A percentile compares a stretch with the other conserved stretches of the same genome.
Conservation (phyloP, 1,284 basidiomycete species). For the Leccinum colubrinum region DNA sequence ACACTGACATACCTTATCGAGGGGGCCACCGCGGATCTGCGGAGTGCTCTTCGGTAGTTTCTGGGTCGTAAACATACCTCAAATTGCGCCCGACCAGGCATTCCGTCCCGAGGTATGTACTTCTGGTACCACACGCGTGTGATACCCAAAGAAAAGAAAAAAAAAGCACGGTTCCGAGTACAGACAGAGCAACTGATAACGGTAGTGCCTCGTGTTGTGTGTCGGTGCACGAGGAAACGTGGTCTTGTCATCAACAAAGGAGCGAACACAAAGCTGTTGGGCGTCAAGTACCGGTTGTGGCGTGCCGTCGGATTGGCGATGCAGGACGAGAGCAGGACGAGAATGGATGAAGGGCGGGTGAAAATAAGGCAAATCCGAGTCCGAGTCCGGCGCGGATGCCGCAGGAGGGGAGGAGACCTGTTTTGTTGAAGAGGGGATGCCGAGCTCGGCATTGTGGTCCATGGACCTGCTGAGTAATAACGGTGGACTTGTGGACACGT, state of each 20-base stretch:
- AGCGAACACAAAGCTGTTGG: not conserved
- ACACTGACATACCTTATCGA: slow-evolving; percentile 23
- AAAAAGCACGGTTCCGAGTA: slow-evolving; percentile 16
- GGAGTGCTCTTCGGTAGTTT: slow-evolving; percentile 7
- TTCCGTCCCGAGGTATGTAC: slow-evolving; percentile 16
- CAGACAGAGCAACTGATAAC: slow-evolving; percentile 9
- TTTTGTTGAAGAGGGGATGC: slow-evolving; percentile 3
- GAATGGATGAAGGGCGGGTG: slow-evolving; percentile 5
- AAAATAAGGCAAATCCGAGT: slow-evolving; percentile 1
- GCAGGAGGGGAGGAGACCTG: not conserved
- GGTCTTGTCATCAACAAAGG: not conserved
- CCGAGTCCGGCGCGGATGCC: slow-evolving; percentile 14
- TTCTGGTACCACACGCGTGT: slow-evolving; percentile 1
- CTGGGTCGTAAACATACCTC: slow-evolving; percentile 4
- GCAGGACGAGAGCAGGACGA: slow-evolving; percentile 15
- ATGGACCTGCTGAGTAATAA: slow-evolving; percentile 27
- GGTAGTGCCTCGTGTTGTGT: slow-evolving; percentile 5
- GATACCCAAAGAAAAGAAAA: not conserved
- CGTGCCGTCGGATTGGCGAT: slow-evolving; percentile 7
- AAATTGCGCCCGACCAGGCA: slow-evolving; percentile 2
- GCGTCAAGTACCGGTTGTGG: slow-evolving; percentile 1
- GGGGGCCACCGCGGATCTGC: slow-evolving; percentile 31
- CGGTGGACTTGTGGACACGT: slow-evolving; percentile 27
- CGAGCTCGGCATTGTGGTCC: slow-evolving; percentile 26
- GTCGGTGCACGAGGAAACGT: slow-evolving; percentile 2